Base-by-base conservation (phyloP, 208 protist species). In the Naegleria lovaniensis region DNA sequence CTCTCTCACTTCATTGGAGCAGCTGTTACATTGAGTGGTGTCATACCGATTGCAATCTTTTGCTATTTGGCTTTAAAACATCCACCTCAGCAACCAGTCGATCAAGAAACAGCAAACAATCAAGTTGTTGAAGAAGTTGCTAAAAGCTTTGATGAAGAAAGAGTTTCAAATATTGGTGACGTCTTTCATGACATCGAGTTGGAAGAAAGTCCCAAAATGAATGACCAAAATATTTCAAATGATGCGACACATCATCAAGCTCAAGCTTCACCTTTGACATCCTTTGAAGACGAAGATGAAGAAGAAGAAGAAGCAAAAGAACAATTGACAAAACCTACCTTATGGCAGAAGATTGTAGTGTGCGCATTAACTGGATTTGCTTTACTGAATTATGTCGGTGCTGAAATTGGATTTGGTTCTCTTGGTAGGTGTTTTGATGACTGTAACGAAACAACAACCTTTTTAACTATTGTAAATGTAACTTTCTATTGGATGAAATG, bases 331-430 rank as follows among this genome's bases (percentile, higher is more conserved):
- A 11, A 84, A 33, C 11, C 76, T 0, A 15, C 83, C 25, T 29
- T 85, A 19, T 29, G 19, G 41, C 51, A 58, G 40, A 51, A 88
- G n/a, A 33, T 88, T 88, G 33, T 36, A 36, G 29, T 88, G 13
- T 58, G 19, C 58, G 9, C 11, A 0, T 39, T 88, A 15, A 88
- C 85, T 11, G 85, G 19, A 19, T 29, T 58, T 58, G 85, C 85
- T 4, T 58, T 88, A 58, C 33, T 88, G 9, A 40, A 40, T 29
- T 88, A 88, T 88, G 85, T 88, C 0, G 85, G 85, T 38, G 16
- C 11, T 58, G 85, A 88, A 88, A 39, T 88, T 58, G 85, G 85
- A 38, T 88, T 43, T 88, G 85, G 85, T 88, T 29, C n/a, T 19
- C 40, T 88, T 0, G 55, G 43, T 48, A 48, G 43, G 43, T 48